Base-by-base conservation (phyloP, 805 yeast species). In the Saccharomyces eubayanus region DNA sequence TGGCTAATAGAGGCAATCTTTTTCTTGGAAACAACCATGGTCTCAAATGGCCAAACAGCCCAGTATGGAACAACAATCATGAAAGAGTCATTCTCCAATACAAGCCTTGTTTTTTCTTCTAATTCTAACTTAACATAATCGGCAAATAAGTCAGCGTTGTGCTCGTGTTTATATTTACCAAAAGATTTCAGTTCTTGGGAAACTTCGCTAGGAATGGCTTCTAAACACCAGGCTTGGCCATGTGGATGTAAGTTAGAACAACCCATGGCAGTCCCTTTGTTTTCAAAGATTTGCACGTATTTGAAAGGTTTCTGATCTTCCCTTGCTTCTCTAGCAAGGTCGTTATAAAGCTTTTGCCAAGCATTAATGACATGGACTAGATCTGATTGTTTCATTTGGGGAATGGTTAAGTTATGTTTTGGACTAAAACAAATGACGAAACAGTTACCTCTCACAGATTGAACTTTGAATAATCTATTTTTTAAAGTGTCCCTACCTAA, bases 11-110 rank as follows among this genome's bases (percentile, higher is more conserved):
- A 77, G 27, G 77, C 68, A 51, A 82, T 69, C 54, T 82, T 83
- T 12, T 72, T 67, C 62, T 81, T 81, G n/a, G 88, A 65, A 5
- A 85, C 68, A 31, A 85, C 71, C 70, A 85, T 69, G 5, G 88
- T 81, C 69, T 85, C 90, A 65, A 84, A 85, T 14, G 92, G 92
- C 91, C 91, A 85, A 36, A 82, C 75, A 5, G 90, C 91, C 92
- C 92, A 85, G 65, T 81, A 85, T 52, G 91, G 91, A 20, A 85
- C 89, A 10, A 85, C 81, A 5, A 78, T 87, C 24, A 85, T 60
- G 59, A 85, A 85, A 3, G 82, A 73, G 54, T 80, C 87, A 64
- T 85, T 85, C 53, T 78, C 76, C 24, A 76, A 72, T 12, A 85
- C 83, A 36, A 83, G 59, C 54, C 91, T 77, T 53, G 73, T 71